Evolutionary conservation across 2,329 filamentous ascomycete genomes (phyloP), one percentile per base, ranked within the genome.

Genomic region (Fusarium sp.): DNA sequence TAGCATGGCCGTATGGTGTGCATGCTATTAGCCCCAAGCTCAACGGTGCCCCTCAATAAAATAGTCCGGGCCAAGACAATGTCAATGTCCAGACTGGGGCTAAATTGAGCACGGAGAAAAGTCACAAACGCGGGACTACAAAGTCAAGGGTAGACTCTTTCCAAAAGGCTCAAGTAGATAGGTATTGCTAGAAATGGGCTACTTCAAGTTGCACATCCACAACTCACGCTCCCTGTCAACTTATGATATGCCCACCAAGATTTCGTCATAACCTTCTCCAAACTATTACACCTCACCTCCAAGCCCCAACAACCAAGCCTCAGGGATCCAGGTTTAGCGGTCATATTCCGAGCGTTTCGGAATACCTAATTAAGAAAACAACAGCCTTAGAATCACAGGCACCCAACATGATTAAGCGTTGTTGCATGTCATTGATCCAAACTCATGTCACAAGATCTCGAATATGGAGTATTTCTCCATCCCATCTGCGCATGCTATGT

Each of bases 401-500:
- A 26, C 39, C 26, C 21, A 49, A 19, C 21, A 40, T 52, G 52
- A 57, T 46, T 24, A 53, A 45, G 22, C 33, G 28, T 31, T 26
- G 28, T 28, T 50, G 22, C 34, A 33, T 42, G 42, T 59, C 47
- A 69, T 42, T 50, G 17, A 33, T 31, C 56, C 65, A 54, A 49
- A 53, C 40, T 36, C 28, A 31, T 42, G 43, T 69, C 60, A 69
- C 65, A 63, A 61, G 68, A 69, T 56, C 58, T 69, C 33, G 50
- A 28, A 60, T 61, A 24, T 52, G 46, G 43, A 59, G 65, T 65
- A 44, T 53, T 50, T 62, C 38, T 45, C 33, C 61, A 62, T 49
- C 34, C 22, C 45, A 65, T 53, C 43, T 42, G 45, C 46, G 42
- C 47, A 54, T 43, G 33, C n/a, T 50, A 60, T 59, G 67, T 71